Conservation (phyloP, 345 rosid species). For the Draba incana region DNA sequence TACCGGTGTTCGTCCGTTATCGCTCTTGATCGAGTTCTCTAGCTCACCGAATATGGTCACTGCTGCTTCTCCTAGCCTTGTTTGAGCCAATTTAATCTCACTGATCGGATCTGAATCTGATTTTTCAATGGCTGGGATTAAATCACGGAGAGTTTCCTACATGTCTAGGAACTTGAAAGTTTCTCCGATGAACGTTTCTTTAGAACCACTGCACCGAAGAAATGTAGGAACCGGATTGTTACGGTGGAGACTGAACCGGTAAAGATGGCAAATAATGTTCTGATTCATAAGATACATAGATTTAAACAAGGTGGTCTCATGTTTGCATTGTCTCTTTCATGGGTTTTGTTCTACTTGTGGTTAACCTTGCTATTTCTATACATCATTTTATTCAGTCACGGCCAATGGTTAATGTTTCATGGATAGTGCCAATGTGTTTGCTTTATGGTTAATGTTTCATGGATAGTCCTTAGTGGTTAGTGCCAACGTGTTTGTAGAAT, state of each 20-base stretch:
- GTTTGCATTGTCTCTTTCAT: too few species aligned
- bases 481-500: too few species aligned
- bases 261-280: too few species aligned
- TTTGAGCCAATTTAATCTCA: conserved; percentile 49
- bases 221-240: conserved; percentile 55
- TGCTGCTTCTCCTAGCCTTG: conserved; percentile 63
- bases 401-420: too few species aligned
- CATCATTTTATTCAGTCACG: too few species aligned
- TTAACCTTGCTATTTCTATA: too few species aligned
- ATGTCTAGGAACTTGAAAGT: conserved; percentile 83
- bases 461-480: too few species aligned
- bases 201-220: conserved; percentile 64
- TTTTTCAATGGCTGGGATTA: conserved; percentile 40
- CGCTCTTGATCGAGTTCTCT: conserved; percentile 73
- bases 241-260: conserved; percentile 53
- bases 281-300: too few species aligned
- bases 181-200: conserved; percentile 72
- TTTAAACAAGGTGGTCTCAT: too few species aligned
- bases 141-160: conserved; percentile 68
- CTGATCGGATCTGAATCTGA: conserved; percentile 46
- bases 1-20: conserved; percentile 61
- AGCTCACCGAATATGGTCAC: conserved; percentile 67
- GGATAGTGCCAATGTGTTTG: too few species aligned
- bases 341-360: too few species aligned
- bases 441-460: too few species aligned